Conservation (phyloP, 2,329 filamentous ascomycete genomes). For the Apiospora hydei region DNA sequence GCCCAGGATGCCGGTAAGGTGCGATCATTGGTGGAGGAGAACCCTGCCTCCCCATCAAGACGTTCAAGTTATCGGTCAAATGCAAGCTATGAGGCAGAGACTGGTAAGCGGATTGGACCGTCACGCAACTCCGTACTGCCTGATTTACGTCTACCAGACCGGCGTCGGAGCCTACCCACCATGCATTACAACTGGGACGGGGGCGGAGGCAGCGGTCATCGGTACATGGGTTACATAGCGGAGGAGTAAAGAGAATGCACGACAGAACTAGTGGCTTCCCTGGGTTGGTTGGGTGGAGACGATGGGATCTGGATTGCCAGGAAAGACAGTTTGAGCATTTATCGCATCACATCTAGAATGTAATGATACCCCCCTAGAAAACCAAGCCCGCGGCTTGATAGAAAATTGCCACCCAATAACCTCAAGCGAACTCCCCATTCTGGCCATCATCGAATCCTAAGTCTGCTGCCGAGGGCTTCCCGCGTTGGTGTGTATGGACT, state of each 20-base stretch:
- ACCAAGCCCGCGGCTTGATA: background rate
- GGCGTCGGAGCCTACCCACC: conserved; percentile 31
- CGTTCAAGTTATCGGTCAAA: background rate
- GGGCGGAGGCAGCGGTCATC: conserved; percentile 23
- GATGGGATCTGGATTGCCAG: background rate
- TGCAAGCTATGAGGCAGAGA: background rate
- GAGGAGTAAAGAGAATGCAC: conserved; percentile 14
- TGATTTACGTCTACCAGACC: conserved; percentile 6
- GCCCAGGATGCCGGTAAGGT: background rate
- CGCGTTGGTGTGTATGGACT: conserved; percentile 58
- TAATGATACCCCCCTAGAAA: background rate
- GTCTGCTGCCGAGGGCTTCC: conserved; percentile 63
- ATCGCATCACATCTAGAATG: conserved; percentile 13
- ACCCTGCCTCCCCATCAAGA: background rate
- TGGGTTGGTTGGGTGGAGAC: background rate
- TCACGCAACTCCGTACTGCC: background rate
- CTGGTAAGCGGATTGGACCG: background rate
- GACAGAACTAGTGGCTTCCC: background rate
- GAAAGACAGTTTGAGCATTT: conserved; percentile 14
- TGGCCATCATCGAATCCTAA: conserved; percentile 87
- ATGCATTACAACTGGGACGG: conserved; percentile 25
- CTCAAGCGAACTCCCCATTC: conserved; percentile 80
- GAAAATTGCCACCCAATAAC: background rate
- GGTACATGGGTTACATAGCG: conserved; percentile 18
- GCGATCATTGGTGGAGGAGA: background rate